Base-by-base conservation (phyloP, 805 yeast genomes). In the Candida nanaspora region DNA sequence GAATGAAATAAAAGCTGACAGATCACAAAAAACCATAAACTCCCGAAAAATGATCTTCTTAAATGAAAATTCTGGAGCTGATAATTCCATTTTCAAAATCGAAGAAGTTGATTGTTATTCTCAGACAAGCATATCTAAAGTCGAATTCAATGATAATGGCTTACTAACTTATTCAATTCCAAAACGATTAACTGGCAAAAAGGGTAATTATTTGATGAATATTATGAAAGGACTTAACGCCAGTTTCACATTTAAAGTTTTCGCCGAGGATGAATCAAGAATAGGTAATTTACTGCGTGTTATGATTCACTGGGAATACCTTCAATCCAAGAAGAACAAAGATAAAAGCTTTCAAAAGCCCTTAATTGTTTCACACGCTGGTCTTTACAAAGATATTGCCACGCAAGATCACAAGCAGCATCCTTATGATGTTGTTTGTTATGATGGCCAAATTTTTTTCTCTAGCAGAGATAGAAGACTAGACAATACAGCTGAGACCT, bases 61-160 rank as follows among this genome's bases (percentile, higher is more conserved):
- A n/a, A n/a, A n/a, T n/a, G n/a, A n/a, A n/a, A n/a, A n/a, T n/a
- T n/a, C n/a, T n/a, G n/a, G n/a, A n/a, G n/a, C n/a, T 44, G 5
- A 32, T 50, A 37, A 55, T 6, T n/a, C 36, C 18, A 21, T 3
- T 3, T 33, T n/a, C 28, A 21, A 50, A 20, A 46, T 44, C 20
- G 41, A 47, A 10, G 55, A 55, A 19, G 47, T 48, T 36, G 3
- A 48, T n/a, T 14, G 36, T 33, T 33, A 33, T n/a, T 14, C 28
- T 6, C 36, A 33, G n/a, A 14, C 14, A 5, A 21, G 10, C 11
- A 13, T 5, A 21, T 14, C 5, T n/a, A 14, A 21, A 13, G n/a
- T 33, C 3, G 28, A 21, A 4, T 33, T 33, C 18, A 33, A 21
- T 8, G 36, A 33, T 33, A 9, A 5, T 4, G 18, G 19, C 4